Percentiles rank a stretch among this genome's conserved stretches.
Evolutionary conservation across 1,284 basidiomycete genomes (phyloP).

Genomic region (Macrocystidia cucumis): DNA sequence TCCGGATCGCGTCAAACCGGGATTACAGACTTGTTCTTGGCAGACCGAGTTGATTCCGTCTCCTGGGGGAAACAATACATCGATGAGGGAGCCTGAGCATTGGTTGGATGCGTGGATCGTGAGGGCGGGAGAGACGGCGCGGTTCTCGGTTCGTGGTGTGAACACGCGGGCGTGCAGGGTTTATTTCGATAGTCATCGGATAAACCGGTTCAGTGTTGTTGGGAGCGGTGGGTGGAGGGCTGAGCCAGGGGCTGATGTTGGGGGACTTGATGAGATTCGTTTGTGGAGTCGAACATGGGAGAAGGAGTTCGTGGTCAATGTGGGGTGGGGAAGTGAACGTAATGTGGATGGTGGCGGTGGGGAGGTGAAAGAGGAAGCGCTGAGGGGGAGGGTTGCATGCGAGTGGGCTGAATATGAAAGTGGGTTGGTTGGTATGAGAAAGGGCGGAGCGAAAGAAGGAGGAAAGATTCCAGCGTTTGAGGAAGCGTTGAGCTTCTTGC

Average conservation of each 20-base stretch:
- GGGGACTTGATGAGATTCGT: slow-evolving; percentile 27
- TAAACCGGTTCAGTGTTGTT: slow-evolving; percentile 28
- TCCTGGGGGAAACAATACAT: too few relatives aligned
- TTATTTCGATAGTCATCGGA: slow-evolving; percentile 43
- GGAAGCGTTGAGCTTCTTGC: slow-evolving; percentile 59
- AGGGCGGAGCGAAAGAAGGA: slow-evolving; percentile 11
- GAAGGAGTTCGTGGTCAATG: slow-evolving; percentile 46
- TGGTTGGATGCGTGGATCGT: background rate
- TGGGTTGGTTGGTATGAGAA: slow-evolving; percentile 34
- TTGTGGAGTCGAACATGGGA: slow-evolving; percentile 72
- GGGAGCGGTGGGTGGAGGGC: slow-evolving; percentile 28
- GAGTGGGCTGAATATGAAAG: slow-evolving; percentile 66
- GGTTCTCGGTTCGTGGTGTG: slow-evolving; percentile 38
- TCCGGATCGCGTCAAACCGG: too few relatives aligned
- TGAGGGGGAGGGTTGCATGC: slow-evolving; percentile 53
- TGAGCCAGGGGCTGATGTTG: slow-evolving; percentile 27
- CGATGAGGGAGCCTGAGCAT: background rate
- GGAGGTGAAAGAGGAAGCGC: slow-evolving; percentile 15
- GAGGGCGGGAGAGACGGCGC: slow-evolving; percentile 19
- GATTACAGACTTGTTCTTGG: too few relatives aligned
- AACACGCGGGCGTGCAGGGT: slow-evolving; percentile 63
- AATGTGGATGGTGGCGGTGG: slow-evolving; percentile 13
- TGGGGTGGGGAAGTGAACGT: too few relatives aligned
- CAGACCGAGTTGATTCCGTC: too few relatives aligned
- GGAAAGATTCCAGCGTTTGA: slow-evolving; percentile 65